phyloP scores from a whole-genome alignment of 169 alveolate species.

The Hepatocystis sp. region DNA sequence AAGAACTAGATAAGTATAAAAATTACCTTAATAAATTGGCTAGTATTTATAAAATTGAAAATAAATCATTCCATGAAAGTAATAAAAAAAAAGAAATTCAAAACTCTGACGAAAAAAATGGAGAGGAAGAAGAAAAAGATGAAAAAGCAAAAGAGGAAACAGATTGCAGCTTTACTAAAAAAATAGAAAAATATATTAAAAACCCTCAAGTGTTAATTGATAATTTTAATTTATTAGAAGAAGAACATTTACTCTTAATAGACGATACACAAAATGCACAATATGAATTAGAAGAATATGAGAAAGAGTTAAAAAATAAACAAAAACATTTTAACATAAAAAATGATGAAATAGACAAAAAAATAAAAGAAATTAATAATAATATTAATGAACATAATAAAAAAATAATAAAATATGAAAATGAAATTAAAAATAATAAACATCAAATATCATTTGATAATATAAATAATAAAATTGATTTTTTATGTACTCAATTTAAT shows the following conservation, averaged over 20 bases:
- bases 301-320: slow-evolving; percentile 39
- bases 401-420: slow-evolving; percentile 28
- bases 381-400: slow-evolving; percentile 30
- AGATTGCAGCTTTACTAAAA: slow-evolving; percentile 5
- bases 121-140: slow-evolving; percentile 28
- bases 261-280: slow-evolving; percentile 72
- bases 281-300: slow-evolving; percentile 57
- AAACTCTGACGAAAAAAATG: background rate
- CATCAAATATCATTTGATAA: slow-evolving; percentile 39
- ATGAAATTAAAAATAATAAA: slow-evolving; percentile 14
- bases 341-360: slow-evolving; percentile 36
- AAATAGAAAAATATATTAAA: slow-evolving; percentile 45
- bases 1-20: slow-evolving; percentile 63
- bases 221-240: slow-evolving; percentile 57
- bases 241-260: slow-evolving; percentile 53
- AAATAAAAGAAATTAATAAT: slow-evolving; percentile 16
- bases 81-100: slow-evolving; percentile 22
- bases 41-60: slow-evolving; percentile 31
- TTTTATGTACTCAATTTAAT: slow-evolving; percentile 40
- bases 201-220: slow-evolving; percentile 52
- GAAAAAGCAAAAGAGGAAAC: background rate
- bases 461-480: slow-evolving; percentile 61
- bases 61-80: background rate
- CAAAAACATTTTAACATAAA: slow-evolving; percentile 13
- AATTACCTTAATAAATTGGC: slow-evolving; percentile 44